Percentiles rank a stretch among this genome's conserved stretches.
These are phyloP conservation scores for Gastrolobium villosum DNA, from an alignment of 306 rosid genomes.

Conservation along the genomic window DNA sequence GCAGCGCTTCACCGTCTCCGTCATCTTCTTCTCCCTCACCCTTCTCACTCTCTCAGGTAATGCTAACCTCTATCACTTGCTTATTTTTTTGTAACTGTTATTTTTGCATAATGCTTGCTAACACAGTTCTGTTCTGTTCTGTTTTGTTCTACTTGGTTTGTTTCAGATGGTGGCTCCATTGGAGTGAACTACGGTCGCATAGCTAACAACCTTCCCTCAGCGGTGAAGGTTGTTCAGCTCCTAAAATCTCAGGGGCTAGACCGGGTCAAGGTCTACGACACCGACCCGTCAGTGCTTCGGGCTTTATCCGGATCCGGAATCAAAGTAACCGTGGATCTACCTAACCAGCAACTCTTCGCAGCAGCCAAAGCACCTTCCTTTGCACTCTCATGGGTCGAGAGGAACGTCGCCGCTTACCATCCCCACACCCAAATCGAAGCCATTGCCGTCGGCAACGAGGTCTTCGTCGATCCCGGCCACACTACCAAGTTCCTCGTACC, in stretches of 20 bases:
- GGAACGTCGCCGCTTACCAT: conserved; percentile 75
- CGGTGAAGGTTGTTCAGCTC: conserved; percentile 70
- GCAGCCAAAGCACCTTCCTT: conserved; percentile 74
- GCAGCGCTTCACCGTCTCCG: conserved; percentile 47
- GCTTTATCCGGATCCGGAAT: conserved; percentile 77
- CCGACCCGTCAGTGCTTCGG: conserved; percentile 86
- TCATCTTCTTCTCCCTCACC: conserved; percentile 45
- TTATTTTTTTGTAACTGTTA: neutral
- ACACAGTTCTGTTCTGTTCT: neutral
- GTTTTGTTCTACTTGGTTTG: neutral
- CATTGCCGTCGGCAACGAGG: conserved; percentile 97
- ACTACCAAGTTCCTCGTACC: conserved; percentile 80
- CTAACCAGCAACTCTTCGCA: conserved; percentile 79
- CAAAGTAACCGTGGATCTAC: conserved; percentile 91
- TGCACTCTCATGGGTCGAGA: conserved; percentile 80
- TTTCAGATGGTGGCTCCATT: conserved; percentile 77
- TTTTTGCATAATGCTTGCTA: neutral
- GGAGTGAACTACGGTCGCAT: conserved; percentile 96
- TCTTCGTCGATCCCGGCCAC: conserved; percentile 80
- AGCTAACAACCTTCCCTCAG: conserved; percentile 89
- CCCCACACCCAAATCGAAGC: conserved; percentile 89
- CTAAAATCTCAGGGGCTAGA: conserved; percentile 70
- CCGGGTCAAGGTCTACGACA: conserved; percentile 84
- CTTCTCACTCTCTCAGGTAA: conserved; percentile 61
- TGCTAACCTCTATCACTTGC: neutral